phyloP scores from a whole-genome alignment of 257 asterid species.

The Haberlea rhodopensis region DNA sequence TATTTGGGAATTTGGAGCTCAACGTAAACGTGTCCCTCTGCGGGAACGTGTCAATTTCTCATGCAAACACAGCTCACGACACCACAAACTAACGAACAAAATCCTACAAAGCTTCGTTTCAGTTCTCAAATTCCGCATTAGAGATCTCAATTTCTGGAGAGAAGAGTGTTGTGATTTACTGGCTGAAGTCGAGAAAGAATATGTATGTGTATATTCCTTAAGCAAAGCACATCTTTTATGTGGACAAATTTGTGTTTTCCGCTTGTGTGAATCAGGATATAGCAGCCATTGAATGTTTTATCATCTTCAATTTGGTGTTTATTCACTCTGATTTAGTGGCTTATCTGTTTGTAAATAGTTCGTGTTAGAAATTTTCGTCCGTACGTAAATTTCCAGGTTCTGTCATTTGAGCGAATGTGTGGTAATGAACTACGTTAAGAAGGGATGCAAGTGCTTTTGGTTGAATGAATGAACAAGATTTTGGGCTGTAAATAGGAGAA shows the following conservation, averaged over 20 bases:
- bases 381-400: no score
- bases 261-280: neutral
- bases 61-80: neutral
- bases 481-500: neutral
- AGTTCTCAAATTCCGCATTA: neutral
- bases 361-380: no score
- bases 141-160: neutral
- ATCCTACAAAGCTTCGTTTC: neutral
- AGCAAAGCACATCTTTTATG: neutral
- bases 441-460: neutral
- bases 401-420: neutral
- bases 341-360: neutral
- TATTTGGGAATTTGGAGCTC: neutral
- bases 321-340: neutral
- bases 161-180: conserved; percentile 13
- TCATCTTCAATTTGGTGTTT: conserved; percentile 4
- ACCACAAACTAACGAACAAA: neutral
- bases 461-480: neutral
- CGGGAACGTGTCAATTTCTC: neutral
- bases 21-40: neutral
- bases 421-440: neutral
- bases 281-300: neutral
- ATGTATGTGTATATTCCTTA: neutral
- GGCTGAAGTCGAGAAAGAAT: conserved; percentile 21
- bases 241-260: neutral